Evolutionary conservation across 2,329 filamentous ascomycete genomes (phyloP), one percentile per base, ranked within the genome.

Genomic region (Gliomastix tumulicola): DNA sequence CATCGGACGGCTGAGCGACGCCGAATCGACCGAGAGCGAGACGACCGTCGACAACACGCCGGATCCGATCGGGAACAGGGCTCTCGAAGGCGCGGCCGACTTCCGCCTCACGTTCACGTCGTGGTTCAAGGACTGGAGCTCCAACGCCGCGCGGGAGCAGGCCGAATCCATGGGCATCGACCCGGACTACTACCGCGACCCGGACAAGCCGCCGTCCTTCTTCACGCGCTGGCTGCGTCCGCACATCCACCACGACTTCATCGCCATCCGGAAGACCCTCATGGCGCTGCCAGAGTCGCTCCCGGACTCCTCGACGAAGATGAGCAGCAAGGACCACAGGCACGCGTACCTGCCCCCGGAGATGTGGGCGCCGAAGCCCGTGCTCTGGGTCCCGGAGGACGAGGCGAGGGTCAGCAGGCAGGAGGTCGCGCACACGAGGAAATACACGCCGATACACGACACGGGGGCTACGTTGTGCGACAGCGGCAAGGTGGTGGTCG

Each of bases 321-420:
- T n/a, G n/a, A 65, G 70, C 0, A 69, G 80, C 35, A 64, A 76
- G 2, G 76, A 83, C 21, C 32, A 22, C 4, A 23, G 39, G 53
- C 65, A 69, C 10, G 71, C 84, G 34, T 88, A 75, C 57, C 80
- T 88, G 43, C 86, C 88, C 0, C 73, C 82, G 0, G 60, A 63
- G 36, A 46, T 62, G 71, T 90, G 52, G 74, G 59, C 18, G 68
- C 76, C 42, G 46, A 69, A 47, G 60, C 84, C 85, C 3, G 63
- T 87, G 21, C 67, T 95, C n/a, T 95, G 88, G 88, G 84, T 95
- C 37, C 87, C 88, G 0, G 69, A 76, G 40, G 88, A 95, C 50
- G 62, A 71, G 2, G 74, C 79, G 18, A 84, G 87, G 9, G 75
- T 95, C 30, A 87, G 80, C 37, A 71, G 71, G 49, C 84, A 94